Conservation (phyloP, 176 grass and related monocot genomes). For the Oryza glaberrima region DNA sequence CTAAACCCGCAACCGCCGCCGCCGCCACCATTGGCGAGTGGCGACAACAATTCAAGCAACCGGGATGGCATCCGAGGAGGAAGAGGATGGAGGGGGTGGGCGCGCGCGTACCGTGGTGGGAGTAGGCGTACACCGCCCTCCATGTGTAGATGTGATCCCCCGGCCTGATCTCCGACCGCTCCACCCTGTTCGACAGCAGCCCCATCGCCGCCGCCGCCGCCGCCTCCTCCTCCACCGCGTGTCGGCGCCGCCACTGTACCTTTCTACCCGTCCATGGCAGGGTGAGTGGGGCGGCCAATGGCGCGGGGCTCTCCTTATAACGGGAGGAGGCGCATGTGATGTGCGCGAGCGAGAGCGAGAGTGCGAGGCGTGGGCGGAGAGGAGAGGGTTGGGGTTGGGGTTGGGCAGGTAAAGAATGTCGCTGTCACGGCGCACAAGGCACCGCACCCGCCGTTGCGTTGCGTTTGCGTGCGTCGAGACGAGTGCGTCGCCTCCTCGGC, state of each 20-base stretch:
- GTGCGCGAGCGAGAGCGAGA: no score
- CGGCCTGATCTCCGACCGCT: constrained; percentile 77
- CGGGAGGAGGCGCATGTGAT: not conserved
- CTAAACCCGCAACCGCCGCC: not conserved
- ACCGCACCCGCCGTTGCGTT: not conserved
- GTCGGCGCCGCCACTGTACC: not conserved
- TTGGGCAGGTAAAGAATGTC: constrained; percentile 58
- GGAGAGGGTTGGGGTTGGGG: not conserved
- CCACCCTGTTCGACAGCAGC: constrained; percentile 74
- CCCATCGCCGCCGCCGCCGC: constrained; percentile 61
- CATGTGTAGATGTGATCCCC: constrained; percentile 97
- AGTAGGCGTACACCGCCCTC: constrained; percentile 90
- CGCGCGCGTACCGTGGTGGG: constrained; percentile 75
- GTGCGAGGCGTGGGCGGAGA: no score
- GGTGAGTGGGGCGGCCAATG: not conserved
- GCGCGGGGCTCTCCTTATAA: constrained; percentile 11
- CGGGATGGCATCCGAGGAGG: not conserved
- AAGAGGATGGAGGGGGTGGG: not conserved
- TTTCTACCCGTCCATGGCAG: constrained; percentile 34
- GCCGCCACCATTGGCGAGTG: not conserved
- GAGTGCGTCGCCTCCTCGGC: not conserved
- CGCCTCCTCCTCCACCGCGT: not conserved
- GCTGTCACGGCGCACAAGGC: constrained; percentile 46
- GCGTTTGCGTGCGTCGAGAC: not conserved
- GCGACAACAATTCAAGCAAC: not conserved